Base-by-base conservation (phyloP, 2,329 filamentous ascomycete species). In the Aspergillus transmontanensis region DNA sequence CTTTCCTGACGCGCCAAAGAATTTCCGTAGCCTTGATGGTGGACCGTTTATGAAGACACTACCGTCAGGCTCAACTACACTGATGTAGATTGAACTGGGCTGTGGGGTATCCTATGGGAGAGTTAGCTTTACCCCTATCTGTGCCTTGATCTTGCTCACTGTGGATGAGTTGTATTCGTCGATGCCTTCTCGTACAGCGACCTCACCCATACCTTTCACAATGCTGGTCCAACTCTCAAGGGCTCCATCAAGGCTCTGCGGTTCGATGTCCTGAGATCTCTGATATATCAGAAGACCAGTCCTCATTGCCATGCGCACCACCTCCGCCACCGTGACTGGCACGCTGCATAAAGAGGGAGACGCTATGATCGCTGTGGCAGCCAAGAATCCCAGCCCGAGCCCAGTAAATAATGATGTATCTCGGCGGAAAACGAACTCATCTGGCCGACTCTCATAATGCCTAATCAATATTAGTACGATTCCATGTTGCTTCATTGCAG, bases 311-410 rank as follows among this genome's bases (percentile, higher is more conserved):
- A 79, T 39, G 0, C 81, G 75, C 2, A 84, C 69, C 0, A 72
- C 78, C 57, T 84, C 75, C 0, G 78, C 79, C 19, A 80, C 83
- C 9, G 71, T 69, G 6, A 72, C 28, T 1, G 80, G 71, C 1
- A 85, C 46, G 34, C 83, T 80, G 0, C 74, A 66, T 12, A 83
- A 23, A 0, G 70, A 73, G 1, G 72, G 59, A 6, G 83, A 73
- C 1, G 82, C 43, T 0, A 82, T 73, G 0, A 84, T 69, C 1
- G 83, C 83, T 12, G 79, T 74, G 0, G 79, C 68, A 2, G 80
- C 70, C 1, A 85, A 64, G 0, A 85, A 67, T 0, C 84, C 84
- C 14, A 80, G 76, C 3, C 83, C 79, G 1, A 85, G 69, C 1
- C 81, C 83, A 26, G 76, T 36, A 12, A 68, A 56, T 11, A 39